These are phyloP conservation scores for Pyrenula aspistea DNA, from an alignment of 495 filamentous ascomycete species.

Conservation along the genomic window DNA sequence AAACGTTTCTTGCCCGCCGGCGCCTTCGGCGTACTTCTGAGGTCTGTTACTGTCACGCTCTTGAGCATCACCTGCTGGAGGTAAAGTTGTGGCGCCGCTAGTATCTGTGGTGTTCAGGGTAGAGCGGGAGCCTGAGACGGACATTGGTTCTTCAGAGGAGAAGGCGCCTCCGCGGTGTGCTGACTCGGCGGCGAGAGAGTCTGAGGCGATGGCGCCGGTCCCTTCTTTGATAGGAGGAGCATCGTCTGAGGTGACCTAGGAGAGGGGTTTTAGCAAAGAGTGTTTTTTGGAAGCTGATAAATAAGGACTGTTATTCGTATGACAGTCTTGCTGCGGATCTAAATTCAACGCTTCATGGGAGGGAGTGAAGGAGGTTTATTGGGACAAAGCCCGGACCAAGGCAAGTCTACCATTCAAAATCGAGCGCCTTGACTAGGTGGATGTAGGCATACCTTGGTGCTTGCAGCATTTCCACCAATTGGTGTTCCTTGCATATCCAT, in stretches of 20 bases:
- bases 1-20: conserved; percentile 36
- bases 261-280: not conserved
- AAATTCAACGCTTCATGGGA: too few relatives aligned
- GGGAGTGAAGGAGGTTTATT: too few relatives aligned
- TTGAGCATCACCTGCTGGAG: conserved; percentile 33
- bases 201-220: conserved; percentile 43
- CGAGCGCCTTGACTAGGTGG: not conserved
- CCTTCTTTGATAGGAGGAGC: conserved; percentile 35
- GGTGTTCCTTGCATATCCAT: conserved; percentile 40
- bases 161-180: conserved; percentile 37
- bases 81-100: conserved; percentile 35
- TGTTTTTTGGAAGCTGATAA: not conserved
- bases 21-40: conserved; percentile 31
- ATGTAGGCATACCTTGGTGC: conserved; percentile 25
- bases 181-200: conserved; percentile 57
- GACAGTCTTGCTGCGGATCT: not conserved
- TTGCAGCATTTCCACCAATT: conserved; percentile 22
- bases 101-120: conserved; percentile 47
- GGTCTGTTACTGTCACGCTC: conserved; percentile 29
- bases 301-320: not conserved
- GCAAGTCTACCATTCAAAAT: not conserved
- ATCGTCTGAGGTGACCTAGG: conserved; percentile 36
- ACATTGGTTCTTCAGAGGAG: conserved; percentile 32
- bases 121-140: conserved; percentile 31
- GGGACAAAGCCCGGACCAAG: too few relatives aligned